Evolutionary conservation across 1,284 basidiomycete species (phyloP).

Genomic region (Boletellus sp.): DNA sequence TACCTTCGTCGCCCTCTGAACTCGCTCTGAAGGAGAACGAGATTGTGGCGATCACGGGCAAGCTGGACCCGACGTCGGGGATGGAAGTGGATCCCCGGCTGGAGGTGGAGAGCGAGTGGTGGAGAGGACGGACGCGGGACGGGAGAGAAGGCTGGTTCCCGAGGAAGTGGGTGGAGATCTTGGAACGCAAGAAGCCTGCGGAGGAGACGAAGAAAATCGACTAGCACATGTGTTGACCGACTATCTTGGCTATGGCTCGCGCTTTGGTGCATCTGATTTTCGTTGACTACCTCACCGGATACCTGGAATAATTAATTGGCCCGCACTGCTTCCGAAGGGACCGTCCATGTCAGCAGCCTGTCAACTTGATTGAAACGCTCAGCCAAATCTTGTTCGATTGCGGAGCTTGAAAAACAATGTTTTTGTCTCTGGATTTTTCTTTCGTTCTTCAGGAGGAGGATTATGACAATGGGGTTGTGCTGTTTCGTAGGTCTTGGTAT

Average conservation of each 20-base stretch:
- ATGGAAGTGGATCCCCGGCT: conserved; percentile 69
- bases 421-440: too few species aligned
- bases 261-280: neutral
- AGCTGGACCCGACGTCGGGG: conserved; percentile 69
- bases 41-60: conserved; percentile 91
- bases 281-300: neutral
- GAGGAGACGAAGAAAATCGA: conserved; percentile 40
- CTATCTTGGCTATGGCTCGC: neutral
- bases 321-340: too few species aligned
- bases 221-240: conserved; percentile 21
- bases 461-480: too few species aligned
- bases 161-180: conserved; percentile 78
- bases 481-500: too few species aligned
- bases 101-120: conserved; percentile 86
- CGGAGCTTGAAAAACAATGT: too few species aligned
- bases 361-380: too few species aligned
- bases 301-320: too few species aligned
- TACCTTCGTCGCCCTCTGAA: conserved; percentile 73
- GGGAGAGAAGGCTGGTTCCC: conserved; percentile 98
- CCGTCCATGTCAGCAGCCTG: too few species aligned
- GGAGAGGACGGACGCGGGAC: conserved; percentile 92
- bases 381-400: too few species aligned
- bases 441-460: too few species aligned
- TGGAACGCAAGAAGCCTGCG: conserved; percentile 46
- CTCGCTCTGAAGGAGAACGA: conserved; percentile 85